A percentile compares a stretch with the other conserved stretches of the same genome.
phyloP scores from a whole-genome alignment of 2,329 filamentous ascomycete species.

The Karstenula rhodostoma region DNA sequence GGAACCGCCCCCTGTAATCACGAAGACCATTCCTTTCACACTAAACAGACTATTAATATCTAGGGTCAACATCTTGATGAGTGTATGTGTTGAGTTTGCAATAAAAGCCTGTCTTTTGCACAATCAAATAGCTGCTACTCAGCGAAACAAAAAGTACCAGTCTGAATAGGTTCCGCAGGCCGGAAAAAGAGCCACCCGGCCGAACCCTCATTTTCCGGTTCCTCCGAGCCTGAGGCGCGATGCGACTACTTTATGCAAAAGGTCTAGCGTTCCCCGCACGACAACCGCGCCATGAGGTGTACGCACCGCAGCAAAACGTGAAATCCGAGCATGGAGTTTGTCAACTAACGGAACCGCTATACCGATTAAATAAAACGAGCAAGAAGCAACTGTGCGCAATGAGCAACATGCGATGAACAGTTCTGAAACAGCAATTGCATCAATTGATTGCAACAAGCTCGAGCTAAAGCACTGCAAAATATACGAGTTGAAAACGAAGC shows the following conservation, averaged over 20 bases:
- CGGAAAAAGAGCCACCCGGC: neutral
- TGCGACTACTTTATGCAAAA: neutral
- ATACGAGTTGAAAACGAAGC: too few relatives aligned
- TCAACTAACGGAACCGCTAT: too few relatives aligned
- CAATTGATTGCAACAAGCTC: too few relatives aligned
- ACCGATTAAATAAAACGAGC: too few relatives aligned
- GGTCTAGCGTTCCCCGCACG: neutral
- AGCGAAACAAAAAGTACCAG: neutral
- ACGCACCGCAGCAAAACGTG: neutral
- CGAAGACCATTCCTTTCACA: slow-evolving; percentile 29
- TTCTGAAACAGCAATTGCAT: too few relatives aligned
- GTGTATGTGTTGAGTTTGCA: neutral
- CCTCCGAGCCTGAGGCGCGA: neutral
- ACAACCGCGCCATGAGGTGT: neutral
- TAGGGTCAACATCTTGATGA: slow-evolving; percentile 21
- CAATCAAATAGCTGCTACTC: neutral
- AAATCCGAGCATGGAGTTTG: neutral
- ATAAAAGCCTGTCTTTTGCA: neutral
- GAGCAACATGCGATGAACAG: too few relatives aligned
- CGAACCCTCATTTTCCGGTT: neutral
- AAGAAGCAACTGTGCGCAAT: too few relatives aligned
- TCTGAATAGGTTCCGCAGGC: neutral
- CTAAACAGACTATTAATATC: slow-evolving; percentile 22
- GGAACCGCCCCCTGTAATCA: slow-evolving; percentile 32
- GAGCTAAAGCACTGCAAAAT: too few relatives aligned